Conservation (phyloP, 176 grass and related monocot species). For the Phoenix roebelenii region DNA sequence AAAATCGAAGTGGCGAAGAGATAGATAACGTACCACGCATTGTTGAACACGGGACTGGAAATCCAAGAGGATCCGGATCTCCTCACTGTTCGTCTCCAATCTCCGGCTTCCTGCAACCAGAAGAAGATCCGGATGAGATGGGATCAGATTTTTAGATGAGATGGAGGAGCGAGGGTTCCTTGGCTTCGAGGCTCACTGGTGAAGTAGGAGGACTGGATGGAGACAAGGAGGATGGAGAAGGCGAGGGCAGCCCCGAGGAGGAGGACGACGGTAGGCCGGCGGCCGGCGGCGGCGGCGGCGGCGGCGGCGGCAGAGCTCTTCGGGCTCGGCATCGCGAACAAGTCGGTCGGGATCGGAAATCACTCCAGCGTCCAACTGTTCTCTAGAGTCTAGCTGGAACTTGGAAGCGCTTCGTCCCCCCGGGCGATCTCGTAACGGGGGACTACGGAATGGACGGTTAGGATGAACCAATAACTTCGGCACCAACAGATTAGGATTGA, state of each 20-base stretch:
- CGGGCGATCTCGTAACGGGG: too few species aligned
- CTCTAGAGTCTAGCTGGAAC: too few species aligned
- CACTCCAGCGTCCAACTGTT: too few species aligned
- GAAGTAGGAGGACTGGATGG: conserved; percentile 82
- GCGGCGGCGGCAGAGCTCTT: conserved; percentile 4
- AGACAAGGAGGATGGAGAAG: conserved; percentile 68
- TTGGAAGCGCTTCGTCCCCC: too few species aligned
- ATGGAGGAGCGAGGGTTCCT: too few species aligned
- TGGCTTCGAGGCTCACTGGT: conserved; percentile 25
- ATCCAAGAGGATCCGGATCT: conserved; percentile 44
- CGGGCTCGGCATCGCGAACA: conserved; percentile 35
- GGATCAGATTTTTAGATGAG: too few species aligned
- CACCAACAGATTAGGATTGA: too few species aligned
- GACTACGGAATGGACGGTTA: too few species aligned
- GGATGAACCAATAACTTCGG: too few species aligned
- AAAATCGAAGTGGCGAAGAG: background rate
- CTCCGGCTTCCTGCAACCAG: conserved; percentile 7
- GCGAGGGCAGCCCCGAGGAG: conserved; percentile 61
- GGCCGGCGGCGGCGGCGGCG: conserved; percentile 4
- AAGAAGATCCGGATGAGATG: background rate
- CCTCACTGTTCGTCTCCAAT: conserved; percentile 41
- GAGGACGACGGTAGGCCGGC: conserved; percentile 50
- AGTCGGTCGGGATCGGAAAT: too few species aligned
- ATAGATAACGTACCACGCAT: conserved; percentile 51
- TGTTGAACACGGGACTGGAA: conserved; percentile 80